phyloP scores from a whole-genome alignment of 2,329 filamentous ascomycete species.

The Pseudogymnoascus sp. region DNA sequence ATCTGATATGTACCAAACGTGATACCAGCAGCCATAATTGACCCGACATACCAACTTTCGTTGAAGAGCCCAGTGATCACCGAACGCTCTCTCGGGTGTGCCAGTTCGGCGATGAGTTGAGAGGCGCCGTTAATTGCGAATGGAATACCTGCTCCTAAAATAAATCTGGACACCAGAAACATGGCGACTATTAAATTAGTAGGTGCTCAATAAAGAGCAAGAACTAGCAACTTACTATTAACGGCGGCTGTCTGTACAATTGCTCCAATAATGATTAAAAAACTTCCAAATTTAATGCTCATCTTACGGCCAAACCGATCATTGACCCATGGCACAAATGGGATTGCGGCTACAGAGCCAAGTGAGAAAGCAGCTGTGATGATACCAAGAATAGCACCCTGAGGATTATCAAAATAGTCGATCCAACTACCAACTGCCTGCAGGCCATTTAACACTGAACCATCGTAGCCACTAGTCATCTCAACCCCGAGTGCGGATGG shows the following conservation, averaged over 20 bases:
- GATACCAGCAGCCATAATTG: slow-evolving; percentile 31
- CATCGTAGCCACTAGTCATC: slow-evolving; percentile 21
- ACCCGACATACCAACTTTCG: slow-evolving; percentile 28
- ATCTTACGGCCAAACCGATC: slow-evolving; percentile 33
- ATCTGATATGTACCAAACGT: slow-evolving; percentile 31
- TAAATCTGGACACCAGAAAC: slow-evolving; percentile 29
- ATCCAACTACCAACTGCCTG: slow-evolving; percentile 17
- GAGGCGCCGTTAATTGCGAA: slow-evolving; percentile 31
- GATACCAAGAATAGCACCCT: slow-evolving; percentile 33
- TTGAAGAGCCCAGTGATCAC: slow-evolving; percentile 29
- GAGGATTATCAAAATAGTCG: slow-evolving; percentile 33
- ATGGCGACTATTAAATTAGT: slow-evolving; percentile 22
- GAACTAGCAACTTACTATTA: slow-evolving; percentile 18
- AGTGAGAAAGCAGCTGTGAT: slow-evolving; percentile 37
- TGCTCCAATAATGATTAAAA: slow-evolving; percentile 31
- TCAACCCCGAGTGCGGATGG: slow-evolving; percentile 17
- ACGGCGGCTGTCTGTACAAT: slow-evolving; percentile 28
- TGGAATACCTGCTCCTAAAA: slow-evolving; percentile 31
- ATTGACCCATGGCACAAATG: slow-evolving; percentile 33
- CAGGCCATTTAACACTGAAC: slow-evolving; percentile 21
- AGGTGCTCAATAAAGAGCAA: slow-evolving; percentile 10
- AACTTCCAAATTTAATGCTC: slow-evolving; percentile 30
- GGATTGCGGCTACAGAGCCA: slow-evolving; percentile 35
- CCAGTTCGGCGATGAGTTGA: slow-evolving; percentile 31
- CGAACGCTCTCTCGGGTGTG: slow-evolving; percentile 29